These are phyloP conservation scores for Pezicula carpinea DNA, from an alignment of 2,329 filamentous ascomycete genomes.

Conservation along the genomic window DNA sequence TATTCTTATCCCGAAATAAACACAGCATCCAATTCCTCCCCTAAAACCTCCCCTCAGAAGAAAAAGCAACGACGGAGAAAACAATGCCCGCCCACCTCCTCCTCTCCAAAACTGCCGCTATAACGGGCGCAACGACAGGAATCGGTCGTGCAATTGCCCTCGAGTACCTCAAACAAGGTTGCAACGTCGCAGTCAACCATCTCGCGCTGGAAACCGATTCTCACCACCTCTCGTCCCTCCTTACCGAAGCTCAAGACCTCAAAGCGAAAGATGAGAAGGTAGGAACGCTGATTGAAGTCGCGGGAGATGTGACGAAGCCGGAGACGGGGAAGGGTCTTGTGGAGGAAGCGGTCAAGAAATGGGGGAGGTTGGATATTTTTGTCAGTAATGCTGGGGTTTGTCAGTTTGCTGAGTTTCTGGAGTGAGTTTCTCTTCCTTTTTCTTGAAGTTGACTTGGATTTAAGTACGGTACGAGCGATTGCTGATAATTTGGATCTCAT, in stretches of 20 bases:
- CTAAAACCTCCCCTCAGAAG: neutral
- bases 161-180: slow-evolving; percentile 70
- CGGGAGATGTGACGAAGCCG: slow-evolving; percentile 73
- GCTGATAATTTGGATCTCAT: neutral
- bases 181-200: slow-evolving; percentile 75
- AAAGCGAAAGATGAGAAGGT: slow-evolving; percentile 37
- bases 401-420: slow-evolving; percentile 81
- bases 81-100: slow-evolving; percentile 45
- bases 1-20: neutral
- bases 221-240: slow-evolving; percentile 47
- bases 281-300: slow-evolving; percentile 57
- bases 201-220: slow-evolving; percentile 54
- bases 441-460: slow-evolving; percentile 2
- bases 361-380: slow-evolving; percentile 67
- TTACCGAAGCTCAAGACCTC: slow-evolving; percentile 46
- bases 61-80: neutral
- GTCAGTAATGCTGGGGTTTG: slow-evolving; percentile 88
- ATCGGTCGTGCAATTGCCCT: slow-evolving; percentile 81
- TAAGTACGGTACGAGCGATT: neutral
- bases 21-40: neutral
- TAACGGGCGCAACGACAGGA: slow-evolving; percentile 80
- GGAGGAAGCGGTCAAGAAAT: slow-evolving; percentile 55
- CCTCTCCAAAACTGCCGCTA: slow-evolving; percentile 71
- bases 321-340: slow-evolving; percentile 68
- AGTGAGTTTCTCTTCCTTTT: slow-evolving; percentile 37